These are phyloP conservation scores for Stemphylium vesicarium DNA, from an alignment of 2,329 filamentous ascomycete genomes.

Conservation along the genomic window DNA sequence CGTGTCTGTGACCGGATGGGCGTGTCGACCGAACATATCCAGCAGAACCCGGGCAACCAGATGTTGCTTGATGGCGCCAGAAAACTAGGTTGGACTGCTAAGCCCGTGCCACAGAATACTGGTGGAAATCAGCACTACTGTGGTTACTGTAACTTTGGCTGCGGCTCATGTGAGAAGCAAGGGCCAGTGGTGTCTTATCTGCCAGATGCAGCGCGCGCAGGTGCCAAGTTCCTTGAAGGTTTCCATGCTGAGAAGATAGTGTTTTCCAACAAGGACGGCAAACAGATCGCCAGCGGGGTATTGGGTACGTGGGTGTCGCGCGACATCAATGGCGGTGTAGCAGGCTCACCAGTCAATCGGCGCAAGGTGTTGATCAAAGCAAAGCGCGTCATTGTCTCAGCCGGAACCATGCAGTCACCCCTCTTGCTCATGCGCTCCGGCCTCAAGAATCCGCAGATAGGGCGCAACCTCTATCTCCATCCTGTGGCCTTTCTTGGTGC, in stretches of 20 bases:
- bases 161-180: slow-evolving; percentile 73
- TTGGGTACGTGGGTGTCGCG: slow-evolving; percentile 77
- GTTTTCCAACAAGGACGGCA: slow-evolving; percentile 65
- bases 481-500: slow-evolving; percentile 66
- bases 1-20: slow-evolving; percentile 81
- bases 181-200: slow-evolving; percentile 79
- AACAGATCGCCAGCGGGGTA: slow-evolving; percentile 71
- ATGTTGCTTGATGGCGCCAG: slow-evolving; percentile 76
- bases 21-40: slow-evolving; percentile 67
- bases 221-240: slow-evolving; percentile 83
- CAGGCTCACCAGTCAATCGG: slow-evolving; percentile 58
- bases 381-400: slow-evolving; percentile 79
- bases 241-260: slow-evolving; percentile 73
- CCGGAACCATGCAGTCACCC: slow-evolving; percentile 78
- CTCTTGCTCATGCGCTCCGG: slow-evolving; percentile 79
- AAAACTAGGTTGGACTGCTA: slow-evolving; percentile 74
- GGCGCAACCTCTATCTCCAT: slow-evolving; percentile 81
- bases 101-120: slow-evolving; percentile 78
- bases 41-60: slow-evolving; percentile 75
- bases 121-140: slow-evolving; percentile 76
- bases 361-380: slow-evolving; percentile 75
- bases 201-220: slow-evolving; percentile 77
- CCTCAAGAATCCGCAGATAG: slow-evolving; percentile 80
- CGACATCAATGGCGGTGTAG: slow-evolving; percentile 66
- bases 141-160: slow-evolving; percentile 66